Evolutionary conservation across 2,329 filamentous ascomycete genomes (phyloP), one percentile per base, ranked within the genome.

Genomic region (Claviceps africana): DNA sequence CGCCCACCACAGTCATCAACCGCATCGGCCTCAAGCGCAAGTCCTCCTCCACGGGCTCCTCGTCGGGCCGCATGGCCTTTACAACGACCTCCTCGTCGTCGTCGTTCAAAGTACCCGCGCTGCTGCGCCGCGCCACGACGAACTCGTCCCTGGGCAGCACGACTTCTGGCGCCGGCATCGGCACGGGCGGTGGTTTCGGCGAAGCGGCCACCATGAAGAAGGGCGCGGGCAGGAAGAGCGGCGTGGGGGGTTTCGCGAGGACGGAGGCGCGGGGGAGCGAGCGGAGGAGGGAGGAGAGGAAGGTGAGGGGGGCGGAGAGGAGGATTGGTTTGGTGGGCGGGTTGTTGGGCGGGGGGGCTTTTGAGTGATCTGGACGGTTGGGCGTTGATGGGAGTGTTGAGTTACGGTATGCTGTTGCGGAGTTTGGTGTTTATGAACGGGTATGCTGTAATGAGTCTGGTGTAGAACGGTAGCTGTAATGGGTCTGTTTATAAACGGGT

Each of bases 111-210:
- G 78, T 86, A 1, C 86, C 87, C 0, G 75, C 78, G 0, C 73
- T 93, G 21, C 75, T 93, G 19, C 79, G 86, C 28, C 78, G 85
- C 31, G 85, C 86, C 4, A 91, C 86, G 0, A 84, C 83, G 13
- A 83, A 82, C 61, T 80, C 77, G 11, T 54, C 54, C 28, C 67
- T 76, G 8, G 43, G n/a, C 17, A 63, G 74, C 42, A 74, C 69
- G 17, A 65, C 63, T 43, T 62, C 62, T 3, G 5, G 25, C 44
- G 28, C 8, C 44, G 54, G 58, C n/a, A 59, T 55, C 10, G 42
- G 56, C 48, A 62, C 60, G 35, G 61, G 59, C 48, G 66, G 67
- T 21, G 69, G 69, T 45, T 70, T 70, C 47, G 72, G 72, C 37
- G 72, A 73, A n/a, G 71, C 74, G 7, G 71, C 67, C 53, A 80